Percentiles rank a stretch among this genome's conserved stretches.
These are phyloP conservation scores for Xylaria bambusicola DNA, from an alignment of 495 filamentous ascomycete genomes.

Conservation along the genomic window DNA sequence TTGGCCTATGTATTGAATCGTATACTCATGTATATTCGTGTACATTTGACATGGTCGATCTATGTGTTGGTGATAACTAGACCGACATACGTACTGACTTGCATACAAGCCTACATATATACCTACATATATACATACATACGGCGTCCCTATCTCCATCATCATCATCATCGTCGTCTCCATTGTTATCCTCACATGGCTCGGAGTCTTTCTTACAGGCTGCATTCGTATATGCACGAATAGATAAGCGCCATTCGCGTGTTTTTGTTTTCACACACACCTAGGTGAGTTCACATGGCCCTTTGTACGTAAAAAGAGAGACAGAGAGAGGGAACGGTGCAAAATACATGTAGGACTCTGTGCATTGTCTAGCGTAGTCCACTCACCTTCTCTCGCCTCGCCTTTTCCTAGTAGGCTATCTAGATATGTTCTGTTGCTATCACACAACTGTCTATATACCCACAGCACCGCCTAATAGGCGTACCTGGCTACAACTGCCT, in stretches of 20 bases:
- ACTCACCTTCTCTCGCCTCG: no score
- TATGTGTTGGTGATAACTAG: not conserved
- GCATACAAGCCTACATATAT: no score
- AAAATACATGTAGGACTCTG: not conserved
- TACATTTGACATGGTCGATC: not conserved
- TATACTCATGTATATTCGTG: not conserved
- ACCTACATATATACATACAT: no score
- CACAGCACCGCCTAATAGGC: no score
- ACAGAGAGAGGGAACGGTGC: no score
- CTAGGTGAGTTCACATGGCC: slow-evolving; percentile 15
- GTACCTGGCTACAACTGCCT: not conserved
- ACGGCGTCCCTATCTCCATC: no score
- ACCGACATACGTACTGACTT: not conserved
- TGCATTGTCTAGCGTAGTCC: not conserved
- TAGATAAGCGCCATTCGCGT: not conserved
- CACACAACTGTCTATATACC: no score
- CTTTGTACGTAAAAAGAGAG: no score
- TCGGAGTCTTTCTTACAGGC: not conserved
- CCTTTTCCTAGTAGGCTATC: no score
- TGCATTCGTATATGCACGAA: slow-evolving; percentile 5
- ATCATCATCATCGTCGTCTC: no score
- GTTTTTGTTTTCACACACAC: slow-evolving; percentile 1
- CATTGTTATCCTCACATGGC: not conserved
- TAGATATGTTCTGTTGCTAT: no score
- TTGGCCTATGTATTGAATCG: not conserved